These are phyloP conservation scores for Mrakiaceae sp. DNA, from an alignment of 1,284 basidiomycete genomes.

Conservation along the genomic window DNA sequence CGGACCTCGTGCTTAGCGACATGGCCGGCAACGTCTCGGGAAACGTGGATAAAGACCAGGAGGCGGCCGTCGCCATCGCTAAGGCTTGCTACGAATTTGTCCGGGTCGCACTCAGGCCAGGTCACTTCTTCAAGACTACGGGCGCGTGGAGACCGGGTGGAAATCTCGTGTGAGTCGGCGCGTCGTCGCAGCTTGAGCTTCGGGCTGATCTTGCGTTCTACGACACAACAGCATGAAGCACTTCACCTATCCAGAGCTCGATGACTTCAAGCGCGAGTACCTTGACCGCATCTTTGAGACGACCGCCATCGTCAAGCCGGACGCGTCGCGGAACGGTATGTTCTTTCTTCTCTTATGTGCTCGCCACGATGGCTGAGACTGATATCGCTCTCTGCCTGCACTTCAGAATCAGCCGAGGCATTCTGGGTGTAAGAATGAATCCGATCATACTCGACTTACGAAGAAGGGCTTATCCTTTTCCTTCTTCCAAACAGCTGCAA, in stretches of 20 bases:
- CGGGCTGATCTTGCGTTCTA: neutral
- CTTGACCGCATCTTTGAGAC: constrained; percentile 8
- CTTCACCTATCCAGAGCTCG: constrained; percentile 14
- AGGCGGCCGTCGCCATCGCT: neutral
- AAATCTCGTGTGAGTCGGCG: constrained; percentile 7
- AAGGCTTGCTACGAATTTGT: constrained; percentile 13
- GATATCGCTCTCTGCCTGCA: neutral
- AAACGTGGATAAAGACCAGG: neutral
- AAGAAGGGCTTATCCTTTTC: neutral
- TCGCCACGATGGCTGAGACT: neutral
- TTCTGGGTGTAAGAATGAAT: constrained; percentile 9
- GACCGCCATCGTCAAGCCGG: constrained; percentile 5
- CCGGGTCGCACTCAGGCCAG: constrained; percentile 9
- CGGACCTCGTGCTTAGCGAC: constrained; percentile 16
- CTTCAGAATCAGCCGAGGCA: constrained; percentile 9
- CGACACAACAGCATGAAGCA: constrained; percentile 8
- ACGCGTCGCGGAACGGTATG: constrained; percentile 6
- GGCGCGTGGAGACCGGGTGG: constrained; percentile 10
- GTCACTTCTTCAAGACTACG: neutral
- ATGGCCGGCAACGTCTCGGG: constrained; percentile 15
- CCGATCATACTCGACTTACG: neutral
- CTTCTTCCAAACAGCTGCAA: constrained; percentile 10
- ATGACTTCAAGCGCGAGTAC: constrained; percentile 3
- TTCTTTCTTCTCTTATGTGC: neutral
- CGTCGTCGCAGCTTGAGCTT: too few relatives aligned